Evolutionary conservation across 1,284 basidiomycete species (phyloP), one percentile per base, ranked within the genome.

Genomic region (Ustilago bromivora): DNA sequence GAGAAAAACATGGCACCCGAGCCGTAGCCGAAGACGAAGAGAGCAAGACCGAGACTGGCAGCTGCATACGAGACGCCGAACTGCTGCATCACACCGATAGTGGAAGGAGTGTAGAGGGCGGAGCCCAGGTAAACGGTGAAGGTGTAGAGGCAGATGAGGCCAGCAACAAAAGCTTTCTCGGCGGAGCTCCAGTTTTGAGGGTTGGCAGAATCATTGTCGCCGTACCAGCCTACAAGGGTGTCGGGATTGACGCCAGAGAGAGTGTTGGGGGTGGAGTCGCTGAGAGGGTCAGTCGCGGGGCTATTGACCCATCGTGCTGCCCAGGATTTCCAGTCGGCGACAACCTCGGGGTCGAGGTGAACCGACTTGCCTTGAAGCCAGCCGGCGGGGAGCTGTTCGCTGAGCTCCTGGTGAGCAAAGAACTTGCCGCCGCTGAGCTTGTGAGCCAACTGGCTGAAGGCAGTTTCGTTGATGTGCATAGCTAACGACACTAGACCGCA

Each of bases 91-190:
- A 75, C 52, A 31, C 57, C 71, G 3, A 38, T 36, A 6, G 60
- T 61, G 7, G 61, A 51, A 2, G 71, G 71, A 9, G 72, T 58
- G 53, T 58, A 52, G 49, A 66, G 62, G 13, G 67, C 88, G 65
- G 88, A 88, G 17, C 91, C 90, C 55, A 90, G 87, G 80, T 90
- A 91, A 7, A 89, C 87, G 71, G 90, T 89, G 43, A 89, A 85
- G n/a, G 81, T 75, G 35, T 86, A 61, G 12, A 83, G 49, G 19
- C 61, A 68, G 53, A 86, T 79, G 11, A 81, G 43, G 11, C 55
- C 40, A 34, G 72, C 78, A 43, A 85, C 75, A 5, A 83, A 75
- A 49, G 62, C 8, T 34, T 84, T 83, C 60, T 81, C 70, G 28
- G 38, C 34, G 0, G 46, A 47, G 1, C 58, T 51, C 81, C 81